Percentiles rank a stretch among this genome's conserved stretches.
Conservation (phyloP, 164 flowering plant species). For the Macadamia tetraphylla region DNA sequence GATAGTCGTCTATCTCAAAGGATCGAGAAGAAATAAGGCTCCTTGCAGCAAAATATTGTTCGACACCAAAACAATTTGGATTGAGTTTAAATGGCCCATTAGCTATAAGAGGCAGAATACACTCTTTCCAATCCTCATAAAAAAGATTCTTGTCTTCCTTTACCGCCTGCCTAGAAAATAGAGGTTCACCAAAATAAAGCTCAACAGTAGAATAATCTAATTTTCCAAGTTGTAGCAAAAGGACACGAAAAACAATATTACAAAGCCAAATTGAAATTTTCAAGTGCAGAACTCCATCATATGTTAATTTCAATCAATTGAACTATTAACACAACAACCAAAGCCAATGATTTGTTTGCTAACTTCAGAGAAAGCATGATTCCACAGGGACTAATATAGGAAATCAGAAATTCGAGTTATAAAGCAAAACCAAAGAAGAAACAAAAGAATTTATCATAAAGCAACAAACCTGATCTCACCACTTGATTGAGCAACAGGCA, state of each 20-base stretch:
- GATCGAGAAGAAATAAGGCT: conserved; percentile 85
- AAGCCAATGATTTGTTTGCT: too few relatives aligned
- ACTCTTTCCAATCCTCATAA: conserved; percentile 87
- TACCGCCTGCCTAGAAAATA: conserved; percentile 63
- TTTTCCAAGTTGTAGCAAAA: background rate
- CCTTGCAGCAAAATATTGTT: conserved; percentile 72
- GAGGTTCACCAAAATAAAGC: conserved; percentile 4
- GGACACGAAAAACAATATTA: too few relatives aligned
- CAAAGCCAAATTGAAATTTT: background rate
- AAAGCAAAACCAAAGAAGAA: too few relatives aligned
- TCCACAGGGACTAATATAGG: too few relatives aligned
- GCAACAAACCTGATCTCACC: too few relatives aligned
- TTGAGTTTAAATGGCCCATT: conserved; percentile 30
- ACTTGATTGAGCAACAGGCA: too few relatives aligned
- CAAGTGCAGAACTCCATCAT: too few relatives aligned
- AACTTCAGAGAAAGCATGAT: too few relatives aligned
- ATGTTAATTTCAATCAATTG: too few relatives aligned
- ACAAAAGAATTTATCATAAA: too few relatives aligned
- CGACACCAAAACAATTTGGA: conserved; percentile 48
- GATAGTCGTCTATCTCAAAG: conserved; percentile 82
- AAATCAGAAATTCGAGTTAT: too few relatives aligned
- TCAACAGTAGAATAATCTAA: background rate
- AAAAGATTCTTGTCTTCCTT: conserved; percentile 71
- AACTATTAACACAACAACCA: too few relatives aligned
- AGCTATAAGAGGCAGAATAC: conserved; percentile 57